Base-by-base conservation (phyloP, 805 yeast genomes). In the Candida germanica region DNA sequence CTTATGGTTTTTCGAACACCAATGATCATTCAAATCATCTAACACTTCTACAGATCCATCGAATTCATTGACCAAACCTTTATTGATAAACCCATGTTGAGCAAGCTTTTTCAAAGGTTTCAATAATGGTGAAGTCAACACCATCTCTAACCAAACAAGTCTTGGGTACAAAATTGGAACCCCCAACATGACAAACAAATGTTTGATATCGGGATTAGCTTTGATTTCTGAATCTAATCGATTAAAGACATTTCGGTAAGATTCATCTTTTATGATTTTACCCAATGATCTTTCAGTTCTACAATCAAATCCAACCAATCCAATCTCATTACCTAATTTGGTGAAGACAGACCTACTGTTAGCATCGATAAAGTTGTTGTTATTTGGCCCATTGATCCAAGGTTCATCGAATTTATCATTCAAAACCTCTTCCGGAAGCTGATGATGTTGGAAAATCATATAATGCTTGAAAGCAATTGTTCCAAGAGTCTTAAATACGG, bases 141-240 rank as follows among this genome's bases (percentile, higher is more conserved):
- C 46, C 54, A 74, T 70, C 61, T 93, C 98, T 22, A 87, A 68
- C 91, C 95, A 86, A 2, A 89, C 96, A 54, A 93, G 68, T 46
- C 98, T 73, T 3, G 98, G 98, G 54, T 91, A 91, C 26, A 93
- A 85, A 38, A 93, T 87, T 3, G 98, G 98, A 10, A 91, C 95
- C 29, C 98, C 98, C 33, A 93, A 67, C 78, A 93, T 71, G 1
- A 93, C 77, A 46, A 85, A 65, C 26, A 91, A 49, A 59, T 91
- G 98, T 55, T 83, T 80, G 28, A 85, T 70, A 17, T 75, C 75
- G 3, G 77, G 68, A 9, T 75, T 58, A 5, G 56, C 51, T 2
- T 53, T 41, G 4, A 85, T 53, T 56, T 87, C 96, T 6, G 58
- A 40, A 21, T 61, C 50, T 23, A 88, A 40, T 17, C 96, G 70